A percentile compares a stretch with the other conserved stretches of the same genome.
Conservation (phyloP, 2,329 filamentous ascomycete genomes). For the Graphilbum ipis-grandicollis region DNA sequence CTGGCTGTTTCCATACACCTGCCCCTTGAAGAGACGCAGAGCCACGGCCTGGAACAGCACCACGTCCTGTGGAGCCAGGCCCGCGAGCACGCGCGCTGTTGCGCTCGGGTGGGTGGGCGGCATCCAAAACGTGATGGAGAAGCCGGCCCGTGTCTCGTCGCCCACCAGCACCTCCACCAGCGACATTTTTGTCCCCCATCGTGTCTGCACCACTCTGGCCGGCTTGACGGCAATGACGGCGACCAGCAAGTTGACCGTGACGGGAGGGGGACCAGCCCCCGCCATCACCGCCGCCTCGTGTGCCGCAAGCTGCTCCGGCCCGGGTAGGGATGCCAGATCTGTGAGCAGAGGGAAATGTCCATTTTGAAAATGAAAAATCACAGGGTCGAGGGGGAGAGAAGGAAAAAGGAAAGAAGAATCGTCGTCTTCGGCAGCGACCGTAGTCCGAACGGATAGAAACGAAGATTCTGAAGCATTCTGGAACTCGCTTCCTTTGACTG, state of each 20-base stretch:
- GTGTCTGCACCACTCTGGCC: constrained; percentile 49
- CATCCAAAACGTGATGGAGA: constrained; percentile 1
- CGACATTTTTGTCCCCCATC: constrained; percentile 44
- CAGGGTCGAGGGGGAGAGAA: no score
- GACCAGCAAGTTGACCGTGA: constrained; percentile 68
- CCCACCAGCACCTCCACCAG: constrained; percentile 66
- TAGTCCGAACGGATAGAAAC: no score
- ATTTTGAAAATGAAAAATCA: no score
- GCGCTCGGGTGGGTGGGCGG: constrained; percentile 11
- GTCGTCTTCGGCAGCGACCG: no score
- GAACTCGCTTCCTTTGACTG: no score
- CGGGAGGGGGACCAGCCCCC: no score
- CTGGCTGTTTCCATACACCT: constrained; percentile 73
- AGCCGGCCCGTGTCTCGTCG: constrained; percentile 63
- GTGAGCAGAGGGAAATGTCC: no score
- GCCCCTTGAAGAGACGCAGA: constrained; percentile 54
- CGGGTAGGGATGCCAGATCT: no score
- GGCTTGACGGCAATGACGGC: constrained; percentile 57
- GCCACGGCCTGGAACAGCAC: constrained; percentile 67
- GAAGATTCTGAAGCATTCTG: no score
- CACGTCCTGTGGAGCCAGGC: constrained; percentile 54
- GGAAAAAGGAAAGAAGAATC: no score
- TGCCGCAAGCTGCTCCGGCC: no score
- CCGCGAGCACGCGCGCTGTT: constrained; percentile 18
- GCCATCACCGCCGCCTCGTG: no score